Base-by-base conservation (phyloP, 2,329 filamentous ascomycete species). In the Clarireedia hainanense region DNA sequence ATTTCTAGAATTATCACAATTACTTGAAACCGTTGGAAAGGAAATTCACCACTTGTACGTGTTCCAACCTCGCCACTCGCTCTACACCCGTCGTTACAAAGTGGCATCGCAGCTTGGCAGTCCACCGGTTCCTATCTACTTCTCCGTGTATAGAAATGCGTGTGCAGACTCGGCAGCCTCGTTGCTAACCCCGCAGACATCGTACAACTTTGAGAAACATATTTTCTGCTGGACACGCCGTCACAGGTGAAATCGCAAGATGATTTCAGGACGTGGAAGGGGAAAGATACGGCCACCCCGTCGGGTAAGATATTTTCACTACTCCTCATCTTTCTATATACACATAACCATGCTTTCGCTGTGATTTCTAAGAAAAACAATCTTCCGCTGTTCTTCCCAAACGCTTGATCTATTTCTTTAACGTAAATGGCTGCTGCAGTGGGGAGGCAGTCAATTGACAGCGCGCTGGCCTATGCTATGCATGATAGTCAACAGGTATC, bases 221-320 rank as follows among this genome's bases (percentile, higher is more conserved):
- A n/a, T 6, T 20, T 42, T 17, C 39, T 34, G 30, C 30, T 34
- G 1, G 30, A 34, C 10, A 5, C 10, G 30, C 30, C 4, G 10
- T 24, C 20, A 27, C 48, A 42, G 6, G n/a, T 17, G 36, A 49
- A 42, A 7, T 24, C n/a, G 23, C 17, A 55, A 60, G 26, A 78
- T 78, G 76, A 77, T 78, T 62, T 76, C 76, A 6, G 76, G 76
- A 58, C 72, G 76, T 63, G 76, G 76, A 55, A 72, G 73, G 67
- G 75, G 78, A 46, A 87, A 84, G 68, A 88, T 89, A 58, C 75
- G 84, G 52, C 80, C 85, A 56, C 86, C 86, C 37, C 75, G 83
- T 68, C 77, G 81, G 71, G 86, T 89, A 76, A 69, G 83, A 78
- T 45, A 17, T 26, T 47, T 17, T 6, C 34, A 45, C 50, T 47